phyloP scores from a whole-genome alignment of 108 stramenopile genomes.

The Pseudonitzschia delicatissima region DNA sequence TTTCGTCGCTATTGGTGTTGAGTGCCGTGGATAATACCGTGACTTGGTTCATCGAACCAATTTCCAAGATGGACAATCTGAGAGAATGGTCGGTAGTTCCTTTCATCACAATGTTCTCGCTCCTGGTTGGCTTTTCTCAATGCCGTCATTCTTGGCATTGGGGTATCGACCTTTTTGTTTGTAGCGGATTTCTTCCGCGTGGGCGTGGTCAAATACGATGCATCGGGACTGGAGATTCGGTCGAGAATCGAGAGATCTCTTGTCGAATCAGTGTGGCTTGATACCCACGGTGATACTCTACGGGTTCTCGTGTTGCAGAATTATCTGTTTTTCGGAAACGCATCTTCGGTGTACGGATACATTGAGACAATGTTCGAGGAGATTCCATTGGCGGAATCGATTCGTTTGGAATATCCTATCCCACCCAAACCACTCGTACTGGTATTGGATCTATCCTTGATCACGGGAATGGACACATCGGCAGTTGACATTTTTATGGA shows the following conservation, averaged over 20 bases:
- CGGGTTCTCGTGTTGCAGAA: slow-evolving; percentile 75
- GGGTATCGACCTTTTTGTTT: slow-evolving; percentile 69
- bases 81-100: slow-evolving; percentile 73
- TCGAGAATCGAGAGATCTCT: slow-evolving; percentile 64
- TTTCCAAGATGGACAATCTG: slow-evolving; percentile 36
- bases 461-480: slow-evolving; percentile 67
- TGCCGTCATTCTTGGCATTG: slow-evolving; percentile 65
- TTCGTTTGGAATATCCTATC: slow-evolving; percentile 16
- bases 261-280: slow-evolving; percentile 54
- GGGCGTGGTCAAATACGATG: slow-evolving; percentile 73
- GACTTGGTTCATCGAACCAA: slow-evolving; percentile 56
- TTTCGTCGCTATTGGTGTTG: slow-evolving; percentile 66
- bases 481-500: slow-evolving; percentile 69
- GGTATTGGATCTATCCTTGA: slow-evolving; percentile 62
- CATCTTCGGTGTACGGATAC: slow-evolving; percentile 58
- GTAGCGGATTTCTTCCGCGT: slow-evolving; percentile 63
- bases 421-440: slow-evolving; percentile 64
- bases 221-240: slow-evolving; percentile 60
- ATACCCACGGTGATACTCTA: slow-evolving; percentile 65
- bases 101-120: slow-evolving; percentile 52
- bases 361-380: slow-evolving; percentile 79
- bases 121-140: slow-evolving; percentile 56
- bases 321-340: slow-evolving; percentile 85
- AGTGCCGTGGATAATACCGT: slow-evolving; percentile 48
- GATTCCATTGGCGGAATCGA: slow-evolving; percentile 9